These are phyloP conservation scores for Xylariaceae sp. DNA, from an alignment of 2,329 filamentous ascomycete species.

Conservation along the genomic window DNA sequence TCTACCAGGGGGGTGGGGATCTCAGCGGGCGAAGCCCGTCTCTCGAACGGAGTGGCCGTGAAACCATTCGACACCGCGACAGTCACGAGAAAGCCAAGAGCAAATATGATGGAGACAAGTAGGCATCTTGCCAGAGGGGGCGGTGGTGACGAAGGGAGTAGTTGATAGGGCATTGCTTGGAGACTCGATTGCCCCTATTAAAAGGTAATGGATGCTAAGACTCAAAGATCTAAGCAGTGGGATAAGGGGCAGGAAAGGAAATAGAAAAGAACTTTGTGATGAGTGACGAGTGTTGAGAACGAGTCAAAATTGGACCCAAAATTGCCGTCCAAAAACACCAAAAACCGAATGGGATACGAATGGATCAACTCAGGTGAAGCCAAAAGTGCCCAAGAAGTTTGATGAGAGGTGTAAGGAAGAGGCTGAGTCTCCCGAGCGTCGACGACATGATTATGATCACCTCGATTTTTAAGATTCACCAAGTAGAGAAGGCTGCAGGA, in stretches of 20 bases:
- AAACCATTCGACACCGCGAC: conserved; percentile 10
- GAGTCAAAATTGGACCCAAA: conserved; percentile 28
- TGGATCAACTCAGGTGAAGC: conserved; percentile 12
- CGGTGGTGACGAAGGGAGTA: conserved; percentile 5
- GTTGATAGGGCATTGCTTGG: conserved; percentile 16
- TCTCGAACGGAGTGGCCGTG: conserved; percentile 7
- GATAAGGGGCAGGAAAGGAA: conserved; percentile 9
- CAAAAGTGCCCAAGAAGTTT: conserved; percentile 17
- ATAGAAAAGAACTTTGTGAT: too few relatives aligned
- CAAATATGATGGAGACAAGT: conserved; percentile 15
- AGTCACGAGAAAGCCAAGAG: conserved; percentile 15
- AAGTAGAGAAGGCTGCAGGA: too few relatives aligned
- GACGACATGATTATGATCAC: too few relatives aligned
- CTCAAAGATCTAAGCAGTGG: conserved; percentile 1
- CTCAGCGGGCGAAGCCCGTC: conserved; percentile 1
- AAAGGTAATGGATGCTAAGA: not conserved
- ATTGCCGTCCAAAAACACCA: conserved; percentile 30
- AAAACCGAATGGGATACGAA: conserved; percentile 23
- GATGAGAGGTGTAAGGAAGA: conserved; percentile 2
- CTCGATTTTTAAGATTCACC: too few relatives aligned
- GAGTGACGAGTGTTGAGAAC: conserved; percentile 7
- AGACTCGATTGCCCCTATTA: not conserved
- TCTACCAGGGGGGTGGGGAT: too few relatives aligned
- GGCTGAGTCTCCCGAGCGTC: too few relatives aligned
- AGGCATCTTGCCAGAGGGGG: conserved; percentile 17